Percentiles rank a stretch among this genome's conserved stretches.
Evolutionary conservation across 164 flowering plant species (phyloP).

Genomic region (Chimonanthus praecox): DNA sequence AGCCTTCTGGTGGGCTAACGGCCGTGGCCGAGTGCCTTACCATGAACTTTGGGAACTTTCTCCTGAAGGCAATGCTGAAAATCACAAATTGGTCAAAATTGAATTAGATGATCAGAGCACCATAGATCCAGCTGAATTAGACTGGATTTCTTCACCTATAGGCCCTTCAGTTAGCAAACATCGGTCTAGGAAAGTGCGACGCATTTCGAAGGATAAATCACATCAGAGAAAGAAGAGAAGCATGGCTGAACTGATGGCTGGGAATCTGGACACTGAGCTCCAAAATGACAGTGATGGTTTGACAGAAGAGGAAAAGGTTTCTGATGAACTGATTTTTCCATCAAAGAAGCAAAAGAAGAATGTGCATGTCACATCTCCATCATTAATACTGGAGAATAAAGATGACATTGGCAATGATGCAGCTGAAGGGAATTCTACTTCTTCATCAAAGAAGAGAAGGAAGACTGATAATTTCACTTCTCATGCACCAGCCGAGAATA

Average conservation of each 20-base stretch:
- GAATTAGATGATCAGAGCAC: constrained; percentile 10
- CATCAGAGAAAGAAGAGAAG: constrained; percentile 44
- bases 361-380: constrained; percentile 13
- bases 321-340: not conserved
- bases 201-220: constrained; percentile 16
- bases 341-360: constrained; percentile 9
- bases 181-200: constrained; percentile 11
- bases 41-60: constrained; percentile 22
- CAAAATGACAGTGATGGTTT: not conserved
- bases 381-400: constrained; percentile 3
- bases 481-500: constrained; percentile 2
- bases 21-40: constrained; percentile 45
- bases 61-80: constrained; percentile 25
- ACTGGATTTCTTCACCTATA: constrained; percentile 27
- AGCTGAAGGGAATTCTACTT: constrained; percentile 11
- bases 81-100: not conserved
- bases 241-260: constrained; percentile 22
- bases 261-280: constrained; percentile 10
- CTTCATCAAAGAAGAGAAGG: constrained; percentile 9
- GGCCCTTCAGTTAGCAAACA: constrained; percentile 7
- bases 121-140: constrained; percentile 27
- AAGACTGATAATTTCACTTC: constrained; percentile 9
- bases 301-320: constrained; percentile 4
- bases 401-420: constrained; percentile 8
- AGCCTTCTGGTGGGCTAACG: constrained; percentile 40